phyloP scores from a whole-genome alignment of 805 yeast species.

The Candida mattraensis region DNA sequence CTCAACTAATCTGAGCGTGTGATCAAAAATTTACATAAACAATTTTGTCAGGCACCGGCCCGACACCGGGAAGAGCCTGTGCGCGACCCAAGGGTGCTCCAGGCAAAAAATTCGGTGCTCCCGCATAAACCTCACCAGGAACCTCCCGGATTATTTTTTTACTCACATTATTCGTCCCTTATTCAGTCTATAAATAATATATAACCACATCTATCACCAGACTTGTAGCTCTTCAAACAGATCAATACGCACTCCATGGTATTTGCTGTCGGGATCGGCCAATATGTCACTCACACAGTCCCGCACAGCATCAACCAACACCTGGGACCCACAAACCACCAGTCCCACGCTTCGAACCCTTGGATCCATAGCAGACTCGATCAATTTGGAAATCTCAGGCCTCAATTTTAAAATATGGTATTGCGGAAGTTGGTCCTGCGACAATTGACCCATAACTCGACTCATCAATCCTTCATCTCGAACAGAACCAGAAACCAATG shows the following conservation, averaged over 20 bases:
- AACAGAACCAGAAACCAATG: slow-evolving; percentile 4
- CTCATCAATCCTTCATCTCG: slow-evolving; percentile 25
- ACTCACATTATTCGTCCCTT: too few species aligned
- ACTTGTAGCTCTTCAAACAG: slow-evolving; percentile 57
- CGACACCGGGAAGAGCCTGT: too few species aligned
- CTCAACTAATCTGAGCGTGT: slow-evolving; percentile 14
- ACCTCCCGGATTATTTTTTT: not conserved
- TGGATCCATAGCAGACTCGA: slow-evolving; percentile 17
- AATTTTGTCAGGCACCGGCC: slow-evolving; percentile 13
- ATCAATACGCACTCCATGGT: slow-evolving; percentile 44
- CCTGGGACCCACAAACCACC: slow-evolving; percentile 55
- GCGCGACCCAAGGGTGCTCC: too few species aligned
- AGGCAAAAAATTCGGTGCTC: too few species aligned
- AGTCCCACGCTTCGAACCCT: slow-evolving; percentile 43
- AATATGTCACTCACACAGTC: slow-evolving; percentile 34
- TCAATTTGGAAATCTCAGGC: slow-evolving; percentile 16
- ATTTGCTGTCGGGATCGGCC: slow-evolving; percentile 22
- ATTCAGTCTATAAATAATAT: not conserved
- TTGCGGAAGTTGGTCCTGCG: slow-evolving; percentile 34
- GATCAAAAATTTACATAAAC: slow-evolving; percentile 9
- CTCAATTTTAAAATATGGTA: slow-evolving; percentile 29
- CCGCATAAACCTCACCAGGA: too few species aligned
- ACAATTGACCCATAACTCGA: slow-evolving; percentile 29
- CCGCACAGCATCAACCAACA: slow-evolving; percentile 54
- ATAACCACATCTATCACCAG: slow-evolving; percentile 47